Conservation (phyloP, 2,329 filamentous ascomycete species). For the Ceratocystiopsis sp. region DNA sequence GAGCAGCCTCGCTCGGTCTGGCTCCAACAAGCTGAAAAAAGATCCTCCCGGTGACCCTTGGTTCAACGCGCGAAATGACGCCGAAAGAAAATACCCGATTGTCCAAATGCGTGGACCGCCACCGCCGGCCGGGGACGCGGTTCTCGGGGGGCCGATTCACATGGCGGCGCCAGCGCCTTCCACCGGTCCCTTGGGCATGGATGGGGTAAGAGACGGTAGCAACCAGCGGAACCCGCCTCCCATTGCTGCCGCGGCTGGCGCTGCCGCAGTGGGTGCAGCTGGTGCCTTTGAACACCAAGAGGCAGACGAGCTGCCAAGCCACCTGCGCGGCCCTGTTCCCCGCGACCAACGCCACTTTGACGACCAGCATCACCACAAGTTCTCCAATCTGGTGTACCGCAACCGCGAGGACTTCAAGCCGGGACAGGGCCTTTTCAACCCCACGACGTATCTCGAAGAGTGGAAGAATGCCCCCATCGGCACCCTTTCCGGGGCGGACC, state of each 20-base stretch:
- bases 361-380: slow-evolving; percentile 17
- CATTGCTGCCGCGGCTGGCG: not conserved
- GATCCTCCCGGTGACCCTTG: slow-evolving; percentile 36
- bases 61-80: slow-evolving; percentile 25
- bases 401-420: slow-evolving; percentile 25
- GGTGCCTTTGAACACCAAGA: slow-evolving; percentile 8
- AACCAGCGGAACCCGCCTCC: not conserved
- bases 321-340: slow-evolving; percentile 2
- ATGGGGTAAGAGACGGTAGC: too few species aligned
- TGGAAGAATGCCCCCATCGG: slow-evolving; percentile 54
- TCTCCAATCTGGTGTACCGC: slow-evolving; percentile 25
- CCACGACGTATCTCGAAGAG: slow-evolving; percentile 47
- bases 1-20: not conserved
- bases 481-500: slow-evolving; percentile 36
- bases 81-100: slow-evolving; percentile 21
- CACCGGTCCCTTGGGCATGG: too few species aligned
- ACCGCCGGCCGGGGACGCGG: too few species aligned
- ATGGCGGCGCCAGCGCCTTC: too few species aligned
- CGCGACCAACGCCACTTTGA: slow-evolving; percentile 11
- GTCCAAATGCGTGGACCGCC: slow-evolving; percentile 5
- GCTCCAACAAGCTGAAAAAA: slow-evolving; percentile 43
- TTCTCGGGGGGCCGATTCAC: too few species aligned
- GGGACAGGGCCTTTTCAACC: slow-evolving; percentile 39
- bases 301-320: slow-evolving; percentile 12
- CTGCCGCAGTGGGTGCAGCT: not conserved